Percentiles rank a stretch among this genome's conserved stretches.
phyloP scores from a whole-genome alignment of 2,329 filamentous ascomycete genomes.

The Exserohilum turcica region DNA sequence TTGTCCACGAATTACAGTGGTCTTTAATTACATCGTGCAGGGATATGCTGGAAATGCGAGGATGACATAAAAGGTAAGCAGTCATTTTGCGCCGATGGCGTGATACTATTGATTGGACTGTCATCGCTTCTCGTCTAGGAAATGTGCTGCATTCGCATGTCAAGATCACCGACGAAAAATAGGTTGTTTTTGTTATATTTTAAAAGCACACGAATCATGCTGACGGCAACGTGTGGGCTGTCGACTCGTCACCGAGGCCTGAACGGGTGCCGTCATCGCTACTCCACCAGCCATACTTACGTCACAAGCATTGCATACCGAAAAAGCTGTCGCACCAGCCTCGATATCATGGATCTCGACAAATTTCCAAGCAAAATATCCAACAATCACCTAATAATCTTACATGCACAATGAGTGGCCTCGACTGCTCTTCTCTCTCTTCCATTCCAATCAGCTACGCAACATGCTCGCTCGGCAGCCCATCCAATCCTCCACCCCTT shows the following conservation, averaged over 20 bases:
- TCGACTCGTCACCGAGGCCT: background rate
- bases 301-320: slow-evolving; percentile 31
- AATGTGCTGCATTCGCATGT: too few species aligned
- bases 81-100: too few species aligned
- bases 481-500: slow-evolving; percentile 54
- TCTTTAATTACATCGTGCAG: too few species aligned
- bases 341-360: slow-evolving; percentile 1
- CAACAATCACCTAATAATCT: background rate
- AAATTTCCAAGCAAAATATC: background rate
- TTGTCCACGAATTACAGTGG: too few species aligned
- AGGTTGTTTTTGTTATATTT: too few species aligned
- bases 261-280: slow-evolving; percentile 12
- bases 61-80: too few species aligned
- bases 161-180: too few species aligned
- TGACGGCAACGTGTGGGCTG: background rate
- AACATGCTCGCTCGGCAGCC: slow-evolving; percentile 60
- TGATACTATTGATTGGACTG: too few species aligned
- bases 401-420: slow-evolving; percentile 34
- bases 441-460: slow-evolving; percentile 60
- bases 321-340: slow-evolving; percentile 6
- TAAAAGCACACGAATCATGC: background rate
- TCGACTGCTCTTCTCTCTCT: slow-evolving; percentile 44
- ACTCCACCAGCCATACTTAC: slow-evolving; percentile 27
- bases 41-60: too few species aligned
- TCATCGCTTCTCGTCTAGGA: too few species aligned